Conservation (phyloP, 306 rosid genomes). For the Trifolium dubium region DNA sequence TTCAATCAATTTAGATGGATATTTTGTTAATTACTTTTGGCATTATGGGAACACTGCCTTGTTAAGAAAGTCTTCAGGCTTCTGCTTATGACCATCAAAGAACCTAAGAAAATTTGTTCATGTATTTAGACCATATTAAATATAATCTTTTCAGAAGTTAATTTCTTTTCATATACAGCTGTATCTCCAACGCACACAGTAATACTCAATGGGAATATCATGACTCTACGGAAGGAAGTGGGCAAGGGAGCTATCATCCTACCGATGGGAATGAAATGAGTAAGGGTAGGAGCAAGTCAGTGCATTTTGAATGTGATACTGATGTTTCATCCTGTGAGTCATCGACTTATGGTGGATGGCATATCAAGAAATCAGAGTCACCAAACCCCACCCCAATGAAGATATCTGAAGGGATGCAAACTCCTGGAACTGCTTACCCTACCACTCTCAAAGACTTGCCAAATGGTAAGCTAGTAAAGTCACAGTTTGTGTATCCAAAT, state of each 20-base stretch:
- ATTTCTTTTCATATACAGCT: conserved; percentile 41
- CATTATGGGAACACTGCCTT: conserved; percentile 10
- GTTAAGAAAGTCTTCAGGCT: conserved; percentile 5
- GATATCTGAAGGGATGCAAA: conserved; percentile 78
- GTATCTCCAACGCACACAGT: conserved; percentile 43
- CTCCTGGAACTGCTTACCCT: conserved; percentile 81
- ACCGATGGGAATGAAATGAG: conserved; percentile 38
- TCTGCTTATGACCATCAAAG: conserved; percentile 11
- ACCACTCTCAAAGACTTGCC: conserved; percentile 47
- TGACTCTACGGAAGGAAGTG: conserved; percentile 37
- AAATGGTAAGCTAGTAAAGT: conserved; percentile 59
- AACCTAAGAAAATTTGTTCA: conserved; percentile 18
- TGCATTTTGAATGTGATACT: conserved; percentile 66
- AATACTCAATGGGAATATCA: conserved; percentile 23
- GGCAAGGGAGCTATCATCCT: conserved; percentile 17
- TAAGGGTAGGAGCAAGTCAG: conserved; percentile 58
- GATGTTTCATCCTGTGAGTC: conserved; percentile 54
- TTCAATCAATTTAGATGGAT: conserved; percentile 29
- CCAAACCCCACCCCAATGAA: conserved; percentile 72
- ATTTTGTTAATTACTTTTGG: conserved; percentile 14
- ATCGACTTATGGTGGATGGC: conserved; percentile 45
- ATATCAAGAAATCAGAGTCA: conserved; percentile 45
- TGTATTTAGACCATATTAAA: conserved; percentile 2
- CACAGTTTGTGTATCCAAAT: conserved; percentile 63
- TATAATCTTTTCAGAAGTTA: conserved; percentile 3